Evolutionary conservation across 768 basidiomycete genomes (phyloP).

Genomic region (Auricularia auricula-judae): DNA sequence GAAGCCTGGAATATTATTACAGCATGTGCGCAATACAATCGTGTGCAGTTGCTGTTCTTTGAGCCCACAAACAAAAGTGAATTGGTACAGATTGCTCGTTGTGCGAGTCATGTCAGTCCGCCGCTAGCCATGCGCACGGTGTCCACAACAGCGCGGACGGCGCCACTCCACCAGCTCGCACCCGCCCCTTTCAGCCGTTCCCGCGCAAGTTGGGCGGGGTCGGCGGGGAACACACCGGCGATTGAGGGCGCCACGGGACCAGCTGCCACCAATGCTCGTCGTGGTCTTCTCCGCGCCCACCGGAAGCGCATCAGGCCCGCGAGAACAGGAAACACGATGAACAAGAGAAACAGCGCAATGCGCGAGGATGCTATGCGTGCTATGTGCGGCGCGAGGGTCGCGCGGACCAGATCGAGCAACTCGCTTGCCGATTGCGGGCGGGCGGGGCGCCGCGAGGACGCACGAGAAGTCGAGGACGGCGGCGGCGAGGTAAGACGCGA

Average conservation of each 20-base stretch:
- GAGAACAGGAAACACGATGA: constrained; percentile 31
- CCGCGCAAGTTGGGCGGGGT: not conserved
- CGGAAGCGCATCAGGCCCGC: not conserved
- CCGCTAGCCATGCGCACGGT: not conserved
- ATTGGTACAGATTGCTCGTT: too few relatives aligned
- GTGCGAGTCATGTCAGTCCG: not conserved
- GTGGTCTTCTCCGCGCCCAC: not conserved
- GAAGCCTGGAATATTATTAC: too few relatives aligned
- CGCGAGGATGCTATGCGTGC: constrained; percentile 28
- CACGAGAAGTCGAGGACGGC: constrained; percentile 9
- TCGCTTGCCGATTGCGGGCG: constrained; percentile 9
- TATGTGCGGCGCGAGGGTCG: constrained; percentile 38
- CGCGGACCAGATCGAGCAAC: constrained; percentile 33
- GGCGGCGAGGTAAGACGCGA: constrained; percentile 11
- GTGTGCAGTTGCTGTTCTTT: too few relatives aligned
- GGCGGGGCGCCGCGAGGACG: constrained; percentile 12
- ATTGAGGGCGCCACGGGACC: not conserved
- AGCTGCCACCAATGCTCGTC: not conserved
- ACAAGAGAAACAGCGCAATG: constrained; percentile 32
- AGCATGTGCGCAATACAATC: too few relatives aligned
- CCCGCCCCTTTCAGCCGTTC: not conserved
- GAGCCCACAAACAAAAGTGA: not conserved
- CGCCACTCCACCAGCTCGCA: not conserved
- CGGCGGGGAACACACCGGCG: not conserved
- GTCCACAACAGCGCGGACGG: not conserved